Conservation (phyloP, 176 grass and related monocot genomes). For the Pontederia crassipes region DNA sequence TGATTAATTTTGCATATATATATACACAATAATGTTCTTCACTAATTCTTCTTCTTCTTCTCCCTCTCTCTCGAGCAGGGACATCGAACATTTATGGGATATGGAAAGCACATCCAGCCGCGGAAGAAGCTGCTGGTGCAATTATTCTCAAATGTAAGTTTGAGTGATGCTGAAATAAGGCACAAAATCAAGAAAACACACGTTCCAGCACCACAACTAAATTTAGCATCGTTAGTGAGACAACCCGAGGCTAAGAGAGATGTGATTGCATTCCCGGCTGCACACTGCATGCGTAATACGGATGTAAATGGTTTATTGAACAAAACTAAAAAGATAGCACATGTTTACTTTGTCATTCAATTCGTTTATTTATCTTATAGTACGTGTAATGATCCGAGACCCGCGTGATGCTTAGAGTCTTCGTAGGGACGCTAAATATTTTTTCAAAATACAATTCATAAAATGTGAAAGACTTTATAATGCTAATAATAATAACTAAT, state of each 20-base stretch:
- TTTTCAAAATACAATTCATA: too few relatives aligned
- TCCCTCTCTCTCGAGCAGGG: constrained; percentile 8
- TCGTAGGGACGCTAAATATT: too few relatives aligned
- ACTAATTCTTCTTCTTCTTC: not conserved
- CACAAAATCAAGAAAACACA: constrained; percentile 21
- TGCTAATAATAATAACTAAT: too few relatives aligned
- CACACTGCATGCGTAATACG: constrained; percentile 31
- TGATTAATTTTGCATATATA: not conserved
- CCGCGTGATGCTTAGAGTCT: too few relatives aligned
- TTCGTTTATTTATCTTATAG: too few relatives aligned
- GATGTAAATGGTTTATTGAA: not conserved
- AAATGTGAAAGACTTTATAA: too few relatives aligned
- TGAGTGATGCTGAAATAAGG: constrained; percentile 8
- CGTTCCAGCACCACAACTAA: not conserved
- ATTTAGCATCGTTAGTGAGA: not conserved
- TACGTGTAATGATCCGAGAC: too few relatives aligned
- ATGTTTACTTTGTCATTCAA: too few relatives aligned
- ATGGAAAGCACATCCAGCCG: constrained; percentile 30
- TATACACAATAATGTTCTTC: not conserved
- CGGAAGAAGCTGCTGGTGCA: constrained; percentile 29
- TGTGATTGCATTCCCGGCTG: constrained; percentile 24
- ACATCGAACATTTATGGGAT: constrained; percentile 26
- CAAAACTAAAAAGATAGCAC: too few relatives aligned
- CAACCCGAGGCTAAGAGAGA: constrained; percentile 10
- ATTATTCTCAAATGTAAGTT: constrained; percentile 7